Evolutionary conservation across 2,329 filamentous ascomycete species (phyloP).

Genomic region (Epichloe hybrida): DNA sequence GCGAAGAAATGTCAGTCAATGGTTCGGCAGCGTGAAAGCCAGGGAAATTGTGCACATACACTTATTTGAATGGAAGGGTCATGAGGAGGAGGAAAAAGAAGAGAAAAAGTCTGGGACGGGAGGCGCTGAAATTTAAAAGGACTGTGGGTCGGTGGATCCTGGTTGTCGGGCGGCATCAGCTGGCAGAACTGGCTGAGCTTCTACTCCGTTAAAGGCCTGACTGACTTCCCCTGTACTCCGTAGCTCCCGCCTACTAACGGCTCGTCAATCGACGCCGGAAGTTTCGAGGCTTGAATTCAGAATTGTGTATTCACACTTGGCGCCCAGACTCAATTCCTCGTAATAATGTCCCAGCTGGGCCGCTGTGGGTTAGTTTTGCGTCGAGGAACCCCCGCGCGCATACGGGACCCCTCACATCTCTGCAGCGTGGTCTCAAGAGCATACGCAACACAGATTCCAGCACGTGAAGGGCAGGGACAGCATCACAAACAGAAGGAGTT

Average conservation of each 20-base stretch:
- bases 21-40: slow-evolving; percentile 4
- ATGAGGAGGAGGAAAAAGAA: slow-evolving; percentile 50
- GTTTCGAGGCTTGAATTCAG: background rate
- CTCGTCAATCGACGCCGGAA: background rate
- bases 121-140: slow-evolving; percentile 24
- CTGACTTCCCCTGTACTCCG: too few species aligned
- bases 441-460: slow-evolving; percentile 2
- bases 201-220: too few species aligned
- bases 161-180: slow-evolving; percentile 2
- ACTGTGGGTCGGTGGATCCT: slow-evolving; percentile 1
- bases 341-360: slow-evolving; percentile 14
- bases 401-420: background rate
- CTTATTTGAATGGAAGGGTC: slow-evolving; percentile 99
- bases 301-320: background rate
- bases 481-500: slow-evolving; percentile 13
- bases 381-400: background rate
- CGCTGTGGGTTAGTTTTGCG: slow-evolving; percentile 13
- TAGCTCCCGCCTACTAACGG: too few species aligned
- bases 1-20: slow-evolving; percentile 20
- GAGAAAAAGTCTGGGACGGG: slow-evolving; percentile 24
- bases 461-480: background rate
- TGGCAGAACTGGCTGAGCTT: slow-evolving; percentile 1
- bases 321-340: slow-evolving; percentile 3
- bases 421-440: slow-evolving; percentile 8
- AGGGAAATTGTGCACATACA: slow-evolving; percentile 44